Evolutionary conservation across 2,329 filamentous ascomycete genomes (phyloP).

Genomic region (Arachnopeziza araneosa): DNA sequence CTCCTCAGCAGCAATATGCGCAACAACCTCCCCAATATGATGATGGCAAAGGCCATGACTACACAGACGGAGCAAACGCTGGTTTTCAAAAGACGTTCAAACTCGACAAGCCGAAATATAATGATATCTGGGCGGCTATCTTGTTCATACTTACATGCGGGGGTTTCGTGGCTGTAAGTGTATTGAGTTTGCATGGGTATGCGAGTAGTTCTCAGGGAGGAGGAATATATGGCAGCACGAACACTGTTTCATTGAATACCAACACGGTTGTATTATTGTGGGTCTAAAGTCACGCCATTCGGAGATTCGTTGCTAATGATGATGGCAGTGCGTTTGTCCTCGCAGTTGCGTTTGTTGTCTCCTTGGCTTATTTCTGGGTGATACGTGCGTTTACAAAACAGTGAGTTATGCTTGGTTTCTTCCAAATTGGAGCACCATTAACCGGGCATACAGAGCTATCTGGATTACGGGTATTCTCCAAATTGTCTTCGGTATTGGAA

Average conservation of each 20-base stretch:
- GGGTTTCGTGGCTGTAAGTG: slow-evolving; percentile 74
- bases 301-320: neutral
- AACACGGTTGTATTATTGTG: slow-evolving; percentile 81
- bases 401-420: slow-evolving; percentile 13
- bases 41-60: neutral
- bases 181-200: slow-evolving; percentile 70
- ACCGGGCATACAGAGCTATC: slow-evolving; percentile 54
- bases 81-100: slow-evolving; percentile 77
- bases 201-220: slow-evolving; percentile 58
- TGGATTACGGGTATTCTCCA: slow-evolving; percentile 90
- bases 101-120: slow-evolving; percentile 77
- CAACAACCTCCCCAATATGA: neutral
- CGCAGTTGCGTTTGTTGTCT: slow-evolving; percentile 66
- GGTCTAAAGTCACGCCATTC: slow-evolving; percentile 1
- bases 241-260: slow-evolving; percentile 64
- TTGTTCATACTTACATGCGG: slow-evolving; percentile 66
- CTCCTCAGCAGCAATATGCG: slow-evolving; percentile 1
- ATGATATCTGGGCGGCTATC: slow-evolving; percentile 84
- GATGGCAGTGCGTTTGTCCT: slow-evolving; percentile 57
- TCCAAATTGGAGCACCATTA: neutral
- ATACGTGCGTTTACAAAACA: slow-evolving; percentile 78
- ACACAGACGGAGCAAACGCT: slow-evolving; percentile 12
- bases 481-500: slow-evolving; percentile 76
- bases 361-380: slow-evolving; percentile 69
- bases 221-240: slow-evolving; percentile 62